phyloP scores from a whole-genome alignment of 2,329 filamentous ascomycete genomes.

The Ophiostoma novo-ulmi region DNA sequence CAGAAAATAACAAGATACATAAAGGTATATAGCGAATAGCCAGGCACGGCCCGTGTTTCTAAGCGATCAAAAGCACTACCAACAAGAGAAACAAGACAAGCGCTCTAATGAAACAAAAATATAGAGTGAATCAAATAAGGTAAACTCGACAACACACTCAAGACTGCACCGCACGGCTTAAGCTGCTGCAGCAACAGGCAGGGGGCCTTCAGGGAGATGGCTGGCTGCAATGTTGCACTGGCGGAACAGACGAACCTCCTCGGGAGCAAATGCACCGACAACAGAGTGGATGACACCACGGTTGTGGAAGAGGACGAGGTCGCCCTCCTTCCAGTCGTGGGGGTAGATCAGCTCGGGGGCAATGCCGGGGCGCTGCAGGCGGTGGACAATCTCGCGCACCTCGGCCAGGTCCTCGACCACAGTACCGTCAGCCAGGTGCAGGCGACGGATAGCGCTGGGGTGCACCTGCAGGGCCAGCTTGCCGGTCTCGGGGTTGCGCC shows the following conservation, averaged over 20 bases:
- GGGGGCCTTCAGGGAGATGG: slow-evolving; percentile 24
- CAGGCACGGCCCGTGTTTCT: not conserved
- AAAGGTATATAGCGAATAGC: not conserved
- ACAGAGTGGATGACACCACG: slow-evolving; percentile 70
- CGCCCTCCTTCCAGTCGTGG: slow-evolving; percentile 73
- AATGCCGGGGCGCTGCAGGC: slow-evolving; percentile 67
- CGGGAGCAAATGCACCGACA: slow-evolving; percentile 65
- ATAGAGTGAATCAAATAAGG: not conserved
- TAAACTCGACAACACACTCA: not conserved
- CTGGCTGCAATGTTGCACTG: slow-evolving; percentile 76
- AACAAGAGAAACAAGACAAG: not conserved
- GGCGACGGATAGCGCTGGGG: slow-evolving; percentile 63
- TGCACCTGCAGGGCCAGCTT: slow-evolving; percentile 67
- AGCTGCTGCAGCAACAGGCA: not conserved
- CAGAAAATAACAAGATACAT: not conserved
- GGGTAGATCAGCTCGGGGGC: slow-evolving; percentile 63
- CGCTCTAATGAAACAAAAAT: not conserved
- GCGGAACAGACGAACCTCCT: slow-evolving; percentile 68
- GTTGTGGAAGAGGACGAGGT: slow-evolving; percentile 74
- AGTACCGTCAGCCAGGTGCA: slow-evolving; percentile 61
- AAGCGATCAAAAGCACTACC: not conserved
- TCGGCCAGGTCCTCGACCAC: slow-evolving; percentile 61
- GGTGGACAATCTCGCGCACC: slow-evolving; percentile 62
- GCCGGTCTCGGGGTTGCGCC: slow-evolving; percentile 69
- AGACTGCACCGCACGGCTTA: not conserved